A percentile compares a stretch with the other conserved stretches of the same genome.
These are phyloP conservation scores for Lithospermum erythrorhizon DNA, from an alignment of 257 asterid species.

Conservation along the genomic window DNA sequence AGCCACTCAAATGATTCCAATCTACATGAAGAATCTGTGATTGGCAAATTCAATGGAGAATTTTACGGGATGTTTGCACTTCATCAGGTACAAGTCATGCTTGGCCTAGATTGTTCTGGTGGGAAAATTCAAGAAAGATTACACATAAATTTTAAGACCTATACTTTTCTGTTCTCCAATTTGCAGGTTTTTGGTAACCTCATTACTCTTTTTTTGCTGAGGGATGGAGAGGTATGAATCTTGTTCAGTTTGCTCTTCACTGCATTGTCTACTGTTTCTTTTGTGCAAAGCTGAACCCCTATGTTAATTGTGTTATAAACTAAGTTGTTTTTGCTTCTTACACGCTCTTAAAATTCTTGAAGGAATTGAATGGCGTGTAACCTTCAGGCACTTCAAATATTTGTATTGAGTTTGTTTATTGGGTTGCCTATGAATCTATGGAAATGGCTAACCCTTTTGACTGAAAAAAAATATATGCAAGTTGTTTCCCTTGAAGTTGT, in stretches of 20 bases:
- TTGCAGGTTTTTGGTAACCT: slow-evolving; percentile 91
- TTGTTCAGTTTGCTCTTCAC: slow-evolving; percentile 1
- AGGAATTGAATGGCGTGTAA: neutral
- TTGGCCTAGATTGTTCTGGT: neutral
- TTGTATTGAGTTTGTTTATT: neutral
- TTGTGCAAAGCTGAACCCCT: neutral
- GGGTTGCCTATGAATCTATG: neutral
- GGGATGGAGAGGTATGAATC: slow-evolving; percentile 57
- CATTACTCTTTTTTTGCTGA: slow-evolving; percentile 59
- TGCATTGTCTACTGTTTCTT: neutral
- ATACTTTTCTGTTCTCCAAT: slow-evolving; percentile 1
- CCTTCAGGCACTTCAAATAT: no score
- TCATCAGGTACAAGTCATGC: slow-evolving; percentile 53
- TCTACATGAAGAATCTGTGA: slow-evolving; percentile 61
- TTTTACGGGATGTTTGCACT: slow-evolving; percentile 88
- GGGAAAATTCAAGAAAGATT: neutral
- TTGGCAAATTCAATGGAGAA: slow-evolving; percentile 75
- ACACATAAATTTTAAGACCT: neutral
- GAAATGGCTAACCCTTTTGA: neutral
- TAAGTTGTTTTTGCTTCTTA: neutral
- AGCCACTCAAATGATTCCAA: slow-evolving; percentile 52
- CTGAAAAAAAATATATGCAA: no score
- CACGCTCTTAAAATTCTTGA: neutral
- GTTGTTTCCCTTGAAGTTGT: no score
- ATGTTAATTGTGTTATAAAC: neutral